phyloP scores from a whole-genome alignment of 176 grass and related monocot genomes.

The Carex myosuroides region DNA sequence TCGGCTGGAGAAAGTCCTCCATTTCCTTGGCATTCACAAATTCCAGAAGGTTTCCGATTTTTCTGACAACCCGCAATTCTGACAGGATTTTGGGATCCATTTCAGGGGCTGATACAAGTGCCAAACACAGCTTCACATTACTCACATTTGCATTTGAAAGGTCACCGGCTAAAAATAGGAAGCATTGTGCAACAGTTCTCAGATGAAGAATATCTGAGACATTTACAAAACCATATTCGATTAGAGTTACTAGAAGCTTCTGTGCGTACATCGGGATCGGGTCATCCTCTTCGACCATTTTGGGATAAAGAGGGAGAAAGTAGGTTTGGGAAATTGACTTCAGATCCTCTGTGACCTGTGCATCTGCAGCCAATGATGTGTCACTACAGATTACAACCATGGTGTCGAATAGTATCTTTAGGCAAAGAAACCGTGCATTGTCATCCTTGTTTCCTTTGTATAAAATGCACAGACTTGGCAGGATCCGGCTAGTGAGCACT shows the following conservation, averaged over 20 bases:
- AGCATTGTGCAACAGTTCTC: conserved; percentile 76
- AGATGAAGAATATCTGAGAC: conserved; percentile 89
- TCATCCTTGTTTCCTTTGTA: conserved; percentile 93
- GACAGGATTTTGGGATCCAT: conserved; percentile 85
- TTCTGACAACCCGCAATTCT: conserved; percentile 82
- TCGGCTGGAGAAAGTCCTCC: conserved; percentile 96
- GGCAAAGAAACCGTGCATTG: conserved; percentile 85
- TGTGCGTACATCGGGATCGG: conserved; percentile 98
- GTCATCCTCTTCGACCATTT: conserved; percentile 88
- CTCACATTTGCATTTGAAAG: conserved; percentile 96
- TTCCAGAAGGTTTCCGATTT: conserved; percentile 85
- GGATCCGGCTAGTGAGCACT: conserved; percentile 62
- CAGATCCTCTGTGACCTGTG: conserved; percentile 49
- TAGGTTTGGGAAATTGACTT: conserved; percentile 57
- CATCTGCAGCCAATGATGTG: conserved; percentile 40
- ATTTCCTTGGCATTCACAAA: conserved; percentile 88
- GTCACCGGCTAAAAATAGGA: conserved; percentile 82
- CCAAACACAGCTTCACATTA: conserved; percentile 89
- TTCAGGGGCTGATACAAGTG: conserved; percentile 73
- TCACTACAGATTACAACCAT: conserved; percentile 71
- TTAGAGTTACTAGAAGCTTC: conserved; percentile 90
- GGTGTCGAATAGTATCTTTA: conserved; percentile 71
- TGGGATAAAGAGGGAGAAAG: conserved; percentile 90
- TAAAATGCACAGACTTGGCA: conserved; percentile 64
- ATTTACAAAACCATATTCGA: conserved; percentile 84